These are phyloP conservation scores for Stemphylium beticola DNA, from an alignment of 2,329 filamentous ascomycete species.

Conservation along the genomic window DNA sequence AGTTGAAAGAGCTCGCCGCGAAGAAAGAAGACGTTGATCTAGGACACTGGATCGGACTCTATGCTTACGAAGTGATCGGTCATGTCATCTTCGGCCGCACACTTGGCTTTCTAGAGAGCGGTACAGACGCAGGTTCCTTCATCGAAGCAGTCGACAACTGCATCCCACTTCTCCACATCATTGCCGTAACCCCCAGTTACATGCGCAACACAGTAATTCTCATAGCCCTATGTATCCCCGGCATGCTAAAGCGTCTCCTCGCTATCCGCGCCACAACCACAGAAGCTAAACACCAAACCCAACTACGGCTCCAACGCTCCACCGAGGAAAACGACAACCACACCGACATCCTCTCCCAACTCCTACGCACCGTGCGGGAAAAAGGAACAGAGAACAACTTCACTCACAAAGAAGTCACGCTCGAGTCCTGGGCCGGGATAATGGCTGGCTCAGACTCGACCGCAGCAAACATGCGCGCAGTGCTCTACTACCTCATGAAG, in stretches of 20 bases:
- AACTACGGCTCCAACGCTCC: constrained; percentile 11
- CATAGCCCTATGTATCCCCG: constrained; percentile 27
- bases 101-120: constrained; percentile 52
- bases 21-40: constrained; percentile 29
- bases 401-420: constrained; percentile 34
- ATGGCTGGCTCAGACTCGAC: constrained; percentile 49
- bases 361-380: constrained; percentile 35
- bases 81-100: constrained; percentile 50
- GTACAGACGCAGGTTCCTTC: constrained; percentile 48
- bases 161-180: constrained; percentile 41
- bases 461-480: constrained; percentile 38
- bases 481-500: constrained; percentile 50
- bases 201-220: constrained; percentile 36
- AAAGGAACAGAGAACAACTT: constrained; percentile 42
- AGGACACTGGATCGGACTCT: constrained; percentile 37
- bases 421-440: constrained; percentile 38
- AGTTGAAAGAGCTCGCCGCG: constrained; percentile 25
- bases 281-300: constrained; percentile 16
- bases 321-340: constrained; percentile 21
- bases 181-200: constrained; percentile 38
- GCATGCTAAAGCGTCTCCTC: constrained; percentile 29
- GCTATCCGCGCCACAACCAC: constrained; percentile 35
- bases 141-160: constrained; percentile 47
- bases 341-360: constrained; percentile 15
- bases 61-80: constrained; percentile 51